Conservation (phyloP, 1,284 basidiomycete genomes). For the Anthracocystis panici-leucophaei region DNA sequence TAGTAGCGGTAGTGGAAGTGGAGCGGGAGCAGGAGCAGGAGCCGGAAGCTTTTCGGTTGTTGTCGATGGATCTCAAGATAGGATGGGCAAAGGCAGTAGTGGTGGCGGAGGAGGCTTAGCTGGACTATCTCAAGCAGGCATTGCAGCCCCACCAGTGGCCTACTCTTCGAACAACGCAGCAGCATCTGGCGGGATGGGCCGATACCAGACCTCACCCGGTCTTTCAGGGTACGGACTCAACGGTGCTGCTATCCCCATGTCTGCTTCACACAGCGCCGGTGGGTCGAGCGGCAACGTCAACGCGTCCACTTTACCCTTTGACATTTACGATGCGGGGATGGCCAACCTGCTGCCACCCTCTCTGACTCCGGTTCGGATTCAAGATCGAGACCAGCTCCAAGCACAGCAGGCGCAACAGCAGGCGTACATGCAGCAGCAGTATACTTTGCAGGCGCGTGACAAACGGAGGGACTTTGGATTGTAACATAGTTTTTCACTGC, state of each 20-base stretch:
- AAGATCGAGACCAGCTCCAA: slow-evolving; percentile 36
- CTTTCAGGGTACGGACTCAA: slow-evolving; percentile 18
- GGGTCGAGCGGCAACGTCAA: slow-evolving; percentile 5
- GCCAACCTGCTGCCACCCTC: slow-evolving; percentile 47
- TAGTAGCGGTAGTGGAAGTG: slow-evolving; percentile 4
- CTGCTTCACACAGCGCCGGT: slow-evolving; percentile 14
- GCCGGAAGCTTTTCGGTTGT: slow-evolving; percentile 40
- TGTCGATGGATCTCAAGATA: slow-evolving; percentile 33
- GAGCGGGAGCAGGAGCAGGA: slow-evolving; percentile 21
- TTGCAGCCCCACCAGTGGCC: slow-evolving; percentile 46
- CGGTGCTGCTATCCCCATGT: slow-evolving; percentile 11
- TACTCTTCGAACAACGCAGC: slow-evolving; percentile 22
- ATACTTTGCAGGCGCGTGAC: slow-evolving; percentile 21
- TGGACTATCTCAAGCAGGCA: slow-evolving; percentile 8
- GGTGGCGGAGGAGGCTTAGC: slow-evolving; percentile 1
- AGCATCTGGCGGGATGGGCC: slow-evolving; percentile 9
- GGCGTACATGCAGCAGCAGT: slow-evolving; percentile 29
- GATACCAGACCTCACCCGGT: slow-evolving; percentile 32
- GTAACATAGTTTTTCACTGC: not conserved
- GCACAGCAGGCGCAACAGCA: slow-evolving; percentile 37
- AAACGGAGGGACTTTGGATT: slow-evolving; percentile 29
- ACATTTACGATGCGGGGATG: slow-evolving; percentile 60
- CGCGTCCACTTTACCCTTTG: slow-evolving; percentile 46
- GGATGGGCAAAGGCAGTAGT: slow-evolving; percentile 8
- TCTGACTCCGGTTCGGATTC: slow-evolving; percentile 44